phyloP scores from a whole-genome alignment of 495 filamentous ascomycete species.

The Patellaria atrata region DNA sequence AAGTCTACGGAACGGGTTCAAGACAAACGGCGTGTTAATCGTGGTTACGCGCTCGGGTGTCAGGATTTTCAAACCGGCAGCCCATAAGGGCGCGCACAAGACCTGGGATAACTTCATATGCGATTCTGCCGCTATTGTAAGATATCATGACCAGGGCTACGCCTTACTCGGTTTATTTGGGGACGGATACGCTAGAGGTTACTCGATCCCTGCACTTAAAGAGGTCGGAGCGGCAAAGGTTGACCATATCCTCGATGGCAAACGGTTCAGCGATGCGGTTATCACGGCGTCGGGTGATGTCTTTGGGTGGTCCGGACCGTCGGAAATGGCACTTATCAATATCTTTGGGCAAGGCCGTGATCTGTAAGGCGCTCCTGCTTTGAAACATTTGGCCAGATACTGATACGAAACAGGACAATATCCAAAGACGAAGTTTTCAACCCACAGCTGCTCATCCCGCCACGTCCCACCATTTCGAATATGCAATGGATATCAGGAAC shows the following conservation, averaged over 20 bases:
- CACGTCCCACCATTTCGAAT: slow-evolving; percentile 88
- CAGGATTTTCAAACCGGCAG: slow-evolving; percentile 73
- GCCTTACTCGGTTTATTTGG: slow-evolving; percentile 74
- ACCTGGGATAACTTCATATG: slow-evolving; percentile 72
- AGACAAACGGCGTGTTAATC: slow-evolving; percentile 56
- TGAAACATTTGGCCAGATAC: slow-evolving; percentile 10
- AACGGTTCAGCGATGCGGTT: slow-evolving; percentile 47
- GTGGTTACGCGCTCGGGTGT: slow-evolving; percentile 58
- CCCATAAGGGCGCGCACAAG: slow-evolving; percentile 74
- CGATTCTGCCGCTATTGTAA: slow-evolving; percentile 58
- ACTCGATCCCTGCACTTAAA: slow-evolving; percentile 71
- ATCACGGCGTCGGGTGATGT: slow-evolving; percentile 67
- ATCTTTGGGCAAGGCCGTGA: slow-evolving; percentile 60
- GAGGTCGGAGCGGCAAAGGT: slow-evolving; percentile 60
- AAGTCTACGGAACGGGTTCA: slow-evolving; percentile 51
- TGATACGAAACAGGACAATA: slow-evolving; percentile 29
- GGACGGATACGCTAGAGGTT: slow-evolving; percentile 62
- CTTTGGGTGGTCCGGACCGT: slow-evolving; percentile 78
- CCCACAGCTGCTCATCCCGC: slow-evolving; percentile 50
- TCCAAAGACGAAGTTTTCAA: slow-evolving; percentile 67
- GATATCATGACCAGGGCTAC: slow-evolving; percentile 54
- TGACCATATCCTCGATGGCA: slow-evolving; percentile 51
- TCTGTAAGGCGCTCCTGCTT: slow-evolving; percentile 39
- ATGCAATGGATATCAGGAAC: slow-evolving; percentile 94
- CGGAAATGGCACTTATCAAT: slow-evolving; percentile 64